Evolutionary conservation across 2,329 filamentous ascomycete species (phyloP), one percentile per base, ranked within the genome.

Genomic region (Aureobasidium sp.): DNA sequence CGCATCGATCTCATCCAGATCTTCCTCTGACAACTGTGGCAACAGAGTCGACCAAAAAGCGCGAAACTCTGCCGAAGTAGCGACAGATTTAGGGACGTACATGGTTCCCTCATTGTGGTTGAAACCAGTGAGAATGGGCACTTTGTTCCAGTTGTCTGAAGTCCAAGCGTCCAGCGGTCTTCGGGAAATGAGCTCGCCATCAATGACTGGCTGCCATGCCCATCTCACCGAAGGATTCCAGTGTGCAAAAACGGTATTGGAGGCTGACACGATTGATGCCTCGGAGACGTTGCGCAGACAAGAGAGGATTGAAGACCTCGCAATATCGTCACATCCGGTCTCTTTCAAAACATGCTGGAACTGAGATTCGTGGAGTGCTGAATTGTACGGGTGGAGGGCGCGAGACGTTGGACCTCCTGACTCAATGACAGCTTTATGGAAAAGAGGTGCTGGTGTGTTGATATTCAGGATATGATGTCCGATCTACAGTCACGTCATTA

Each of bases 141-240:
- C 77, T 65, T 79, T 78, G 66, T 86, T 78, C 70, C 79, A 83
- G 17, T 75, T 71, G 0, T 79, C 76, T 0, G 79, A 74, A 29
- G 76, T 70, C 84, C 84, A 87, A n/a, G 80, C 78, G n/a, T 79
- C 75, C 14, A 87, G 77, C 3, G 87, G 87, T 12, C 81, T 74
- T 29, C 80, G 76, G 2, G 80, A 77, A 59, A 90, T 84, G 15
- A 86, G 71, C 14, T 82, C 79, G 4, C 81, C 81, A 68, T 88
- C 86, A 62, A 90, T 82, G 39, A 86, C 83, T 8, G 87, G 87
- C 67, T 89, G 87, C 74, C 89, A 90, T 0, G 88, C 78, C 79
- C 78, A 81, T 31, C 76, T 71, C 0, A 80, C 68, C 9, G 76
- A 78, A 0, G 77, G 74, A 39, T 79, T 79, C 64, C 79, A 80